phyloP scores from a whole-genome alignment of 192 early-diverging fungal genomes.

The Coemansia sp. region DNA sequence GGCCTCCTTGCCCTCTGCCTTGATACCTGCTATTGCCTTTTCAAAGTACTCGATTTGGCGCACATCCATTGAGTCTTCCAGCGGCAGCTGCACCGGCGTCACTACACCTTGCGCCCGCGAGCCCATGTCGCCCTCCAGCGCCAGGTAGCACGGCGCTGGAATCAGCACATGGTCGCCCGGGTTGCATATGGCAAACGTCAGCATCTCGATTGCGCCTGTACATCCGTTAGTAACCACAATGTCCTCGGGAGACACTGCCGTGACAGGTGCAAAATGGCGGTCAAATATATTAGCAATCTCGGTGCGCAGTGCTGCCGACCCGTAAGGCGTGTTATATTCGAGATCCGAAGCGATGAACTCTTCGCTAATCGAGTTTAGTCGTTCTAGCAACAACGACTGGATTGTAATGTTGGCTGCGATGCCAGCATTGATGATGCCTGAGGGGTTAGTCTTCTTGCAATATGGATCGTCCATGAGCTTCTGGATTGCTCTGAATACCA shows the following conservation, averaged over 20 bases:
- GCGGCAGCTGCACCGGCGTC: constrained; percentile 54
- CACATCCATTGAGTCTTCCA: constrained; percentile 41
- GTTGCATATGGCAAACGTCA: constrained; percentile 65
- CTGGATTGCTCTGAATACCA: constrained; percentile 25
- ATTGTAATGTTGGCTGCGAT: constrained; percentile 78
- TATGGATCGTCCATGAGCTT: constrained; percentile 45
- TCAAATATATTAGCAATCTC: constrained; percentile 67
- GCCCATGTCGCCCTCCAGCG: constrained; percentile 65
- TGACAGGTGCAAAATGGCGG: constrained; percentile 58
- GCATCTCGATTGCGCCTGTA: constrained; percentile 62
- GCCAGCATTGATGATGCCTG: constrained; percentile 79
- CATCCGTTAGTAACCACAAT: constrained; percentile 69
- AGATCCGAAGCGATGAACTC: constrained; percentile 34
- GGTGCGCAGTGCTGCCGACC: constrained; percentile 58
- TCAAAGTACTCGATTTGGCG: constrained; percentile 57
- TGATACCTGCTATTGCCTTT: constrained; percentile 46
- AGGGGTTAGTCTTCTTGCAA: constrained; percentile 53
- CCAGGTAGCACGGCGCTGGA: constrained; percentile 75
- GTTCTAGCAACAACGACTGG: constrained; percentile 55
- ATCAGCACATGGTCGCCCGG: constrained; percentile 73
- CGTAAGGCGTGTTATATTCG: constrained; percentile 55
- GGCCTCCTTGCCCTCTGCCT: constrained; percentile 39
- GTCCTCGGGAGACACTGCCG: constrained; percentile 52
- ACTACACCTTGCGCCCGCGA: constrained; percentile 55
- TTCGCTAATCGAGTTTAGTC: constrained; percentile 40